phyloP scores from a whole-genome alignment of 495 filamentous ascomycete species.

The Lineolata rhizophorae region DNA sequence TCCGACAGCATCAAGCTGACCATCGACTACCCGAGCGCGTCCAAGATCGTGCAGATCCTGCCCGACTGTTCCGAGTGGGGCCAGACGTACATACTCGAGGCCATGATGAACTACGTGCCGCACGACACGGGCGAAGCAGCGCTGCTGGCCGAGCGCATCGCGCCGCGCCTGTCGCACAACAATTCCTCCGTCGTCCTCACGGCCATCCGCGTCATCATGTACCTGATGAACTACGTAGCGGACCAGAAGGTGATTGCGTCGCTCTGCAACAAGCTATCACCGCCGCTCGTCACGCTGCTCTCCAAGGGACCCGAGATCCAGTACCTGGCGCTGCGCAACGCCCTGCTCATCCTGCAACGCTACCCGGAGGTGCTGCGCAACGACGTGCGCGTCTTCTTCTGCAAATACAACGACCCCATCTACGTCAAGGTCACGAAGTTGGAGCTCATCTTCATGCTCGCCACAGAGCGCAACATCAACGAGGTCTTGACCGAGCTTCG shows the following conservation, averaged over 20 bases:
- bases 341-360: constrained; percentile 79
- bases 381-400: constrained; percentile 97
- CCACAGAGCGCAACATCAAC: constrained; percentile 85
- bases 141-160: constrained; percentile 78
- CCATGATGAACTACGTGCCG: constrained; percentile 93
- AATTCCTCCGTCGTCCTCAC: constrained; percentile 95
- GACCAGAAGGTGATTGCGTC: constrained; percentile 79
- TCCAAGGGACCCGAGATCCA: constrained; percentile 96
- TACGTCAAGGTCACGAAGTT: constrained; percentile 99
- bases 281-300: constrained; percentile 82
- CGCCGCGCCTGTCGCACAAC: constrained; percentile 81
- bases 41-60: constrained; percentile 90
- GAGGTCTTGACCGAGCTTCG: constrained; percentile 86
- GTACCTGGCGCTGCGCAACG: constrained; percentile 87
- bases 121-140: constrained; percentile 74
- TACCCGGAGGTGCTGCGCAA: constrained; percentile 86
- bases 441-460: constrained; percentile 97
- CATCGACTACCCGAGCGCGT: constrained; percentile 91
- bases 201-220: constrained; percentile 85
- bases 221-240: constrained; percentile 96
- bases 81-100: constrained; percentile 95
- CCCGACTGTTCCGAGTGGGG: constrained; percentile 99
- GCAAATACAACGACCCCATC: constrained; percentile 99
- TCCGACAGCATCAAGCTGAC: constrained; percentile 95
- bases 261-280: constrained; percentile 82